phyloP scores from a whole-genome alignment of 192 early-diverging fungal genomes.

The Coemansia asiatica region DNA sequence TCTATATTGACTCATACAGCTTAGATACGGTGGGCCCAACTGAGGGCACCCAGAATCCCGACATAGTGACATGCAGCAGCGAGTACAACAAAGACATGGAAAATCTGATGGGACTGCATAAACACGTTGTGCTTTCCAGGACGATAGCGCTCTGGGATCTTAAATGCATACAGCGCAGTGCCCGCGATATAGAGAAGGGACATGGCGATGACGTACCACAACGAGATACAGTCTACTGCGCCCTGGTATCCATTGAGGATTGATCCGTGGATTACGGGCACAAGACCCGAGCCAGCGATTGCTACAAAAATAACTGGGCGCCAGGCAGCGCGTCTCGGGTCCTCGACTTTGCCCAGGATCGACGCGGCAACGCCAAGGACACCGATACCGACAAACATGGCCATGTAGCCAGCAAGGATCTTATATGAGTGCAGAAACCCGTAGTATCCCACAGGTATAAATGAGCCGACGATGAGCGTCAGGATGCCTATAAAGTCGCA shows the following conservation, averaged over 20 bases:
- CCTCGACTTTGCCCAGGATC: conserved; percentile 64
- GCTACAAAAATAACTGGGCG: conserved; percentile 77
- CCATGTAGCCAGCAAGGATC: conserved; percentile 61
- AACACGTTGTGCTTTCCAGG: conserved; percentile 81
- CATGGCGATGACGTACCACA: conserved; percentile 71
- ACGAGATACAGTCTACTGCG: conserved; percentile 57
- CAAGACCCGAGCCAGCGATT: conserved; percentile 74
- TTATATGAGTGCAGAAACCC: conserved; percentile 59
- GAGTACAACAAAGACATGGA: conserved; percentile 79
- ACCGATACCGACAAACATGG: conserved; percentile 65
- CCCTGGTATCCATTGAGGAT: conserved; percentile 65
- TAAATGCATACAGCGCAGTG: conserved; percentile 77
- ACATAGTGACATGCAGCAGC: conserved; percentile 74
- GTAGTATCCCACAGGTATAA: conserved; percentile 53
- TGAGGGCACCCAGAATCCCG: conserved; percentile 63
- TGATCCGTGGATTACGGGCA: conserved; percentile 73
- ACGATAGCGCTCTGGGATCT: conserved; percentile 78
- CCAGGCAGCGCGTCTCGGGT: conserved; percentile 70
- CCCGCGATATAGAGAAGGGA: conserved; percentile 74
- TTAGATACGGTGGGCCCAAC: conserved; percentile 28
- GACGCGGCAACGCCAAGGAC: conserved; percentile 62
- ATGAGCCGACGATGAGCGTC: conserved; percentile 67
- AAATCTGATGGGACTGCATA: conserved; percentile 89
- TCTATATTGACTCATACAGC: too few species aligned
- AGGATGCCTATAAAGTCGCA: conserved; percentile 94